Percentiles rank a stretch among this genome's conserved stretches.
Conservation (phyloP, 192 early-diverging fungal genomes). For the Backusella mclennaniae region DNA sequence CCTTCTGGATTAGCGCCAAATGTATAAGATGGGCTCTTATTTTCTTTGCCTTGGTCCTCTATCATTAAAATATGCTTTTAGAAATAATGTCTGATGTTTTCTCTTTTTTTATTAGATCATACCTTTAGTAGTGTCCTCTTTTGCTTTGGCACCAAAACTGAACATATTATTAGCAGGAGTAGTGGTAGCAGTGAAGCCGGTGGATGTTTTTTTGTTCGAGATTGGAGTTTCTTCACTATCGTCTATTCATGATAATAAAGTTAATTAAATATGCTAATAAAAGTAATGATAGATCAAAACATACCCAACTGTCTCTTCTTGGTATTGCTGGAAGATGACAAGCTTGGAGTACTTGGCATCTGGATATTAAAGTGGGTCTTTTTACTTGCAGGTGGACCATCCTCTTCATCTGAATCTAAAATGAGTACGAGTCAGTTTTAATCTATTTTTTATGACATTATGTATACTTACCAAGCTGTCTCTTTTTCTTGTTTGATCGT, state of each 20-base stretch:
- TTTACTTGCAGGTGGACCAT: not conserved
- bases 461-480: not conserved
- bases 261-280: not conserved
- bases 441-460: not conserved
- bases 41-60: not conserved
- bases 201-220: not conserved
- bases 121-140: not conserved
- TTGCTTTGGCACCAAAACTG: not conserved
- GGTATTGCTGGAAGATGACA: not conserved
- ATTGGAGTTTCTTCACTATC: not conserved
- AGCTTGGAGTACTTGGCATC: not conserved
- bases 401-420: not conserved
- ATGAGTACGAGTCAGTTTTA: not conserved
- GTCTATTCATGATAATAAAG: not conserved
- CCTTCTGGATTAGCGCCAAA: not conserved
- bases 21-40: not conserved
- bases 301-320: conserved; percentile 1
- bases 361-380: not conserved
- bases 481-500: not conserved
- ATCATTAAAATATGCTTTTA: not conserved
- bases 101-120: not conserved
- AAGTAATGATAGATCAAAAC: not conserved
- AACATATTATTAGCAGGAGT: not conserved
- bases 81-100: no score
- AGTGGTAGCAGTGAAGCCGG: not conserved